A percentile compares a stretch with the other conserved stretches of the same genome.
phyloP scores from a whole-genome alignment of 2,329 filamentous ascomycete genomes.

The Monilinia fructicola region DNA sequence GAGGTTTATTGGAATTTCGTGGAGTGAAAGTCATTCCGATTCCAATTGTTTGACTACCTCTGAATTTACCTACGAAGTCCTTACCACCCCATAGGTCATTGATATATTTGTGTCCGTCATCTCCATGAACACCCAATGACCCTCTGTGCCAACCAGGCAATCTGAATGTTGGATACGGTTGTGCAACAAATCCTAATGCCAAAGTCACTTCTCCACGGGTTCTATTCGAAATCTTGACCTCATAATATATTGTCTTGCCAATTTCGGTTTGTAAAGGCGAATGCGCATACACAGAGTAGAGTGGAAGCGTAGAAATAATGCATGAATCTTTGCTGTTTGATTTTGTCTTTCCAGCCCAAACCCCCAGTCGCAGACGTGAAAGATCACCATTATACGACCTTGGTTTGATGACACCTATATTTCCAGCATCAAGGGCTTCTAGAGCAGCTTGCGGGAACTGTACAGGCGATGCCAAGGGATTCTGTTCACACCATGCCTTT shows the following conservation, averaged over 20 bases:
- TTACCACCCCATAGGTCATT: conserved; percentile 74
- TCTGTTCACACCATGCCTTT: conserved; percentile 61
- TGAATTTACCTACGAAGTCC: conserved; percentile 64
- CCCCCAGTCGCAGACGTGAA: conserved; percentile 48
- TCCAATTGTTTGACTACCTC: conserved; percentile 65
- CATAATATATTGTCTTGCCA: conserved; percentile 67
- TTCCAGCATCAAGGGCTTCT: conserved; percentile 50
- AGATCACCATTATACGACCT: conserved; percentile 50
- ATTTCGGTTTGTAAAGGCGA: conserved; percentile 50
- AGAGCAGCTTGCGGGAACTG: conserved; percentile 49
- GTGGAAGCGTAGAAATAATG: conserved; percentile 65
- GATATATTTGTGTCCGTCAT: conserved; percentile 74
- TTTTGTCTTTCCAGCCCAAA: conserved; percentile 50
- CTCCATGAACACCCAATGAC: conserved; percentile 72
- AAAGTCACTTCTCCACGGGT: conserved; percentile 49
- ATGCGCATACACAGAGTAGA: conserved; percentile 63
- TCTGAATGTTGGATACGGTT: conserved; percentile 75
- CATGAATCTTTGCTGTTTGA: conserved; percentile 57
- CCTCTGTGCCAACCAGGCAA: conserved; percentile 80
- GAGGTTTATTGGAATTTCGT: conserved; percentile 35
- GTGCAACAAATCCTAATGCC: conserved; percentile 68
- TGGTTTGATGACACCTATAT: conserved; percentile 57
- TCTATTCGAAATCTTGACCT: conserved; percentile 57
- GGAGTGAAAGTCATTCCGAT: conserved; percentile 64
- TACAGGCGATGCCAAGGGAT: conserved; percentile 58